These are phyloP conservation scores for Avena insularis DNA, from an alignment of 176 grass and related monocot genomes.

Conservation along the genomic window DNA sequence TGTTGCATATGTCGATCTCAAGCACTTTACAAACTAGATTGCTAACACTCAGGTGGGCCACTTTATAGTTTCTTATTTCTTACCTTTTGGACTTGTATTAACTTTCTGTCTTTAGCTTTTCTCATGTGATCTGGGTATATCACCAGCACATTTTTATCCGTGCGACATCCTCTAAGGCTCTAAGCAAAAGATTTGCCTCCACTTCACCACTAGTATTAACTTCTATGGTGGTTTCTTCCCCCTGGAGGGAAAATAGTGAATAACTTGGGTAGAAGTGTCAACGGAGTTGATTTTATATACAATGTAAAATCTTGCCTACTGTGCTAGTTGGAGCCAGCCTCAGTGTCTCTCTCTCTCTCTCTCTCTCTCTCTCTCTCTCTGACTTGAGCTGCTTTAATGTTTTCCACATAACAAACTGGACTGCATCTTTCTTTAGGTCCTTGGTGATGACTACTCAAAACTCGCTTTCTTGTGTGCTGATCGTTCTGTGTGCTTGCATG, in stretches of 20 bases:
- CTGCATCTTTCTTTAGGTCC: slow-evolving; percentile 62
- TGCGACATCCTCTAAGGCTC: not conserved
- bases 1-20: not conserved
- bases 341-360: slow-evolving; percentile 26
- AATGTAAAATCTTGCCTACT: not conserved
- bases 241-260: not conserved
- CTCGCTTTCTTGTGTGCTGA: slow-evolving; percentile 89
- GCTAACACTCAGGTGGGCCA: not conserved
- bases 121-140: not conserved
- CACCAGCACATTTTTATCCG: not conserved
- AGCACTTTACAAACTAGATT: not conserved
- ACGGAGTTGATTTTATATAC: not conserved
- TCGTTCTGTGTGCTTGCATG: slow-evolving; percentile 88
- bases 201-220: not conserved
- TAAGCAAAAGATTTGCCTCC: not conserved
- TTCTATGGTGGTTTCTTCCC: not conserved
- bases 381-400: slow-evolving; percentile 20
- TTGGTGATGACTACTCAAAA: slow-evolving; percentile 91
- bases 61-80: not conserved
- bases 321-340: not conserved
- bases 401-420: slow-evolving; percentile 27
- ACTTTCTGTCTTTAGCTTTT: not conserved
- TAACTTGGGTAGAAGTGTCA: slow-evolving; percentile 10
- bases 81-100: not conserved
- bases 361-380: slow-evolving; percentile 11